Conservation (phyloP, 805 yeast genomes). For the Spathaspora gorwiae region DNA sequence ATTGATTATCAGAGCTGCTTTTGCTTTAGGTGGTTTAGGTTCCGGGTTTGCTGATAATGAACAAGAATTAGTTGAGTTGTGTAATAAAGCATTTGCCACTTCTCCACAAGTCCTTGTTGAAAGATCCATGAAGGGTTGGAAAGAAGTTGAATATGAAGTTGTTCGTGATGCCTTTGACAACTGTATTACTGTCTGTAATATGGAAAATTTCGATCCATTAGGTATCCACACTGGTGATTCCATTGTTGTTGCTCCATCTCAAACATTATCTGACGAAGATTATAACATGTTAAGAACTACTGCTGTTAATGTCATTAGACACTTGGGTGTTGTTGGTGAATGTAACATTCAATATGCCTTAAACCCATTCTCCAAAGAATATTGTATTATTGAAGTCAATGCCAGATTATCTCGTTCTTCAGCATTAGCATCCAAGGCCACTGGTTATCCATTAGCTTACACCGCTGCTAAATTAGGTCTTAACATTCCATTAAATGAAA, state of each 20-base stretch:
- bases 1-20: constrained; percentile 95
- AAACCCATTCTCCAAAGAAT: constrained; percentile 89
- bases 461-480: constrained; percentile 96
- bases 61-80: constrained; percentile 72
- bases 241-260: constrained; percentile 97
- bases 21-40: constrained; percentile 95
- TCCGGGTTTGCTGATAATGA: constrained; percentile 95
- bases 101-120: constrained; percentile 96
- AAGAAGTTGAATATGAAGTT: constrained; percentile 97
- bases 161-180: constrained; percentile 96
- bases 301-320: constrained; percentile 95
- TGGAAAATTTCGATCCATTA: constrained; percentile 98
- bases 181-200: constrained; percentile 98
- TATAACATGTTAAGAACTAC: constrained; percentile 97
- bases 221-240: constrained; percentile 99
- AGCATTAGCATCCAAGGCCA: constrained; percentile 98
- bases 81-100: constrained; percentile 89
- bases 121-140: constrained; percentile 98
- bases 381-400: constrained; percentile 95
- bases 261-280: constrained; percentile 93
- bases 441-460: constrained; percentile 97
- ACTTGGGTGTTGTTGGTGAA: constrained; percentile 98
- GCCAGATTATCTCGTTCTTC: constrained; percentile 97
- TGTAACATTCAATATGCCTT: constrained; percentile 97
- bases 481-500: constrained; percentile 86